phyloP scores from a whole-genome alignment of 2,329 filamentous ascomycete genomes.

The Teratosphaeriaceae sp. region DNA sequence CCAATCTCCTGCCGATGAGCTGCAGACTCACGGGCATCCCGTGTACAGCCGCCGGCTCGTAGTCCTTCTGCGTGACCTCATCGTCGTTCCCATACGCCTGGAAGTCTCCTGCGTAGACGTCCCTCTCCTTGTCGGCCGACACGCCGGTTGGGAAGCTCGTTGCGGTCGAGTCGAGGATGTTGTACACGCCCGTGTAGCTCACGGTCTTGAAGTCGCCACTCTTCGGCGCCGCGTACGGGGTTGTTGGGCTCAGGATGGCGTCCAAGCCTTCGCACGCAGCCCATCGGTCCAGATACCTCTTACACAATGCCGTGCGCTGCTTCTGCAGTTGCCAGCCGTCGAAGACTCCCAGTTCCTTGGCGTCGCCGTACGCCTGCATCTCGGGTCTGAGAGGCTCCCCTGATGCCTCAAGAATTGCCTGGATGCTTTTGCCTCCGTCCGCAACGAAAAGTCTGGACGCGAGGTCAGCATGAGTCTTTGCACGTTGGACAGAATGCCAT shows the following conservation, averaged over 20 bases:
- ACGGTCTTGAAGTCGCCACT: constrained; percentile 40
- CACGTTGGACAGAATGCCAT: too few species aligned
- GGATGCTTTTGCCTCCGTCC: constrained; percentile 45
- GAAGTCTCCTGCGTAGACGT: constrained; percentile 22
- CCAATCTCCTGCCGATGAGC: constrained; percentile 25
- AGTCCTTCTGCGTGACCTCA: constrained; percentile 29
- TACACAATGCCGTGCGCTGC: constrained; percentile 36
- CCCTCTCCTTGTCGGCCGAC: constrained; percentile 33
- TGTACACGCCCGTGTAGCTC: constrained; percentile 38
- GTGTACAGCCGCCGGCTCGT: constrained; percentile 31
- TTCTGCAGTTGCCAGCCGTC: constrained; percentile 45
- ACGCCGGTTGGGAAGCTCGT: constrained; percentile 40
- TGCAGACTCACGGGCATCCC: constrained; percentile 36
- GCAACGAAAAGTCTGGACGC: constrained; percentile 45
- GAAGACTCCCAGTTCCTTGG: constrained; percentile 36
- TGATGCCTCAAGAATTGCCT: constrained; percentile 34
- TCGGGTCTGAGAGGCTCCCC: constrained; percentile 44
- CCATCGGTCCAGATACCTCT: constrained; percentile 41
- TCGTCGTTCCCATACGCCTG: constrained; percentile 34
- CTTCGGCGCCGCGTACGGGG: constrained; percentile 37
- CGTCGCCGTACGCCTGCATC: constrained; percentile 39
- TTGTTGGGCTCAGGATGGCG: constrained; percentile 41
- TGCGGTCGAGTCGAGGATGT: constrained; percentile 42
- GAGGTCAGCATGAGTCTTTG: too few species aligned
- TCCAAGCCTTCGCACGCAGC: constrained; percentile 34